Conservation (phyloP, 192 early-diverging fungal species). For the Podila epicladia region DNA sequence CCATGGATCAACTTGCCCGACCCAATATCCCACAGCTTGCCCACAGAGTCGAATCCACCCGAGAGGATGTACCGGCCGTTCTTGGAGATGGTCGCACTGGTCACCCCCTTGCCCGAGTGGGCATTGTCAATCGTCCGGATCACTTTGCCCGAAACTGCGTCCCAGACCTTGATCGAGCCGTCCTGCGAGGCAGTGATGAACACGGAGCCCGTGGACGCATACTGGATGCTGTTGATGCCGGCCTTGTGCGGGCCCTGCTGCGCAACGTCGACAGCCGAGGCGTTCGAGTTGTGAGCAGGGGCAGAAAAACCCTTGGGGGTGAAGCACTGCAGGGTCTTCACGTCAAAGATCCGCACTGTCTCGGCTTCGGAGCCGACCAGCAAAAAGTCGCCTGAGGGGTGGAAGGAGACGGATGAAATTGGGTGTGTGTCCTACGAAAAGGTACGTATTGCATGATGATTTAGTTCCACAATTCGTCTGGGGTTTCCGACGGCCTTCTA, state of each 20-base stretch:
- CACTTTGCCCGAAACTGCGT: constrained; percentile 79
- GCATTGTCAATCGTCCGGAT: constrained; percentile 80
- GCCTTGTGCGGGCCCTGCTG: constrained; percentile 29
- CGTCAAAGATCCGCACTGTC: constrained; percentile 86
- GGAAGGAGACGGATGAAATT: constrained; percentile 86
- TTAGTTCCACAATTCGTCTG: too few species aligned
- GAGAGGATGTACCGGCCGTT: constrained; percentile 82
- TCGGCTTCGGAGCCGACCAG: constrained; percentile 76
- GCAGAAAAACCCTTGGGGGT: constrained; percentile 60
- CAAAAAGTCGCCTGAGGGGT: constrained; percentile 93
- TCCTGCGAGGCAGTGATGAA: constrained; percentile 86
- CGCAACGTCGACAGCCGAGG: not conserved
- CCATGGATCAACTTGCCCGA: constrained; percentile 76
- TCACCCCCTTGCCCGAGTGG: constrained; percentile 79
- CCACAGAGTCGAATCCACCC: constrained; percentile 79
- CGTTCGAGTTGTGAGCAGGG: constrained; percentile 55
- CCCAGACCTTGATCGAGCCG: constrained; percentile 89
- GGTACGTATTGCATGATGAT: too few species aligned
- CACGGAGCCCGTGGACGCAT: constrained; percentile 72
- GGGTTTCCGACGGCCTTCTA: too few species aligned
- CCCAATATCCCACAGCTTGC: constrained; percentile 85
- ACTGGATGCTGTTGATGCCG: constrained; percentile 72
- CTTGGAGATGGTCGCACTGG: constrained; percentile 78
- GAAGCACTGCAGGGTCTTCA: constrained; percentile 87
- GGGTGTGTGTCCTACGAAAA: constrained; percentile 72